These are phyloP conservation scores for Neofusicoccum umdonicola DNA, from an alignment of 2,329 filamentous ascomycete species.

Conservation along the genomic window DNA sequence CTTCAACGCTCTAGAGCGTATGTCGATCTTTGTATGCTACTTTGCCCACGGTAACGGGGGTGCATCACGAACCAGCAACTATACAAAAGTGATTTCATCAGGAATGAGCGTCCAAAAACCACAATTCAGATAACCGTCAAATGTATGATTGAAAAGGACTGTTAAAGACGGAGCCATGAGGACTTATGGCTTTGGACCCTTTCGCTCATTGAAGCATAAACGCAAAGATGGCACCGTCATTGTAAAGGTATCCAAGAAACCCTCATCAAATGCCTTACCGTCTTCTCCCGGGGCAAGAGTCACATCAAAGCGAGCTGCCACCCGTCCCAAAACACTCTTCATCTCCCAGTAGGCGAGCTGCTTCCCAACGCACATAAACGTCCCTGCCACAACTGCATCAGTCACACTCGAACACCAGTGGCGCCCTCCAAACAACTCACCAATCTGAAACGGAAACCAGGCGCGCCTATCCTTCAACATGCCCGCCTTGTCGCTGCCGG, in stretches of 20 bases:
- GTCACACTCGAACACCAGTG: background rate
- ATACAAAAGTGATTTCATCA: too few species aligned
- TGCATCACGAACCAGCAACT: too few species aligned
- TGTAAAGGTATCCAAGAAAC: slow-evolving; percentile 35
- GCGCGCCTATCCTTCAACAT: slow-evolving; percentile 26
- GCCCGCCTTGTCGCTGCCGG: slow-evolving; percentile 32
- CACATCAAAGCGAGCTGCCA: slow-evolving; percentile 62
- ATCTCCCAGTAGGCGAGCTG: slow-evolving; percentile 66
- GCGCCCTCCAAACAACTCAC: background rate
- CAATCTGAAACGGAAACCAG: background rate
- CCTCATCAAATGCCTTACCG: slow-evolving; percentile 29
- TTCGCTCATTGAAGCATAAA: background rate
- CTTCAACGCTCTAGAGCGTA: too few species aligned
- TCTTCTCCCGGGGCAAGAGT: slow-evolving; percentile 37
- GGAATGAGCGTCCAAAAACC: too few species aligned
- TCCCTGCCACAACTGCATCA: slow-evolving; percentile 49
- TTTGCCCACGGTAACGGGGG: too few species aligned
- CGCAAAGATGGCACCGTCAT: background rate
- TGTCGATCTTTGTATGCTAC: too few species aligned
- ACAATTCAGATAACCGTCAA: too few species aligned
- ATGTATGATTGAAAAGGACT: too few species aligned
- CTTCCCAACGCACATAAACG: slow-evolving; percentile 71
- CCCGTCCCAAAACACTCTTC: slow-evolving; percentile 60
- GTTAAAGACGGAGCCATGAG: too few species aligned
- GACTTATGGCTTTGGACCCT: too few species aligned